Base-by-base conservation (phyloP, 2,329 filamentous ascomycete species). In the Claviceps pazoutovae region DNA sequence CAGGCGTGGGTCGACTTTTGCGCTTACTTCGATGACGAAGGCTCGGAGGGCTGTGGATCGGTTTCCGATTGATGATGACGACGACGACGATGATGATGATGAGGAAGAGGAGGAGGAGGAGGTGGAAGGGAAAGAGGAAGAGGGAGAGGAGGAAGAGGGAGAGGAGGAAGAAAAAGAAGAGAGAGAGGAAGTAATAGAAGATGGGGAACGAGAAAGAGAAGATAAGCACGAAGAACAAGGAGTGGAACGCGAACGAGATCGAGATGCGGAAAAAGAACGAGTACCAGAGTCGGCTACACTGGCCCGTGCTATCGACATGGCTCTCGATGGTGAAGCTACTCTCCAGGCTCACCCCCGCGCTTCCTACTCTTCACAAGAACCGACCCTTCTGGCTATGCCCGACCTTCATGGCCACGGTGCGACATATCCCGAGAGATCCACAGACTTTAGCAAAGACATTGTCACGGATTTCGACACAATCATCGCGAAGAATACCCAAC, bases 1-100 rank as follows among this genome's bases (percentile, higher is more conserved):
- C 53, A 72, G 77, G 46, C 71, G 77, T 36, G 73, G 71, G 14
- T 82, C 79, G 16, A 77, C 75, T 3, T 78, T 83, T 61, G 74
- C 74, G 17, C 57, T 75, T 17, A 62, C 57, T 21, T 57, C 62
- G 36, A 64, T 59, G 51, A 62, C 62, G 38, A 64, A 60, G 51
- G 51, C 44, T 39, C 50, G 51, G 11, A 68, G 66, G 52, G 67
- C 65, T 8, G 59, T 59, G 11, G 64, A 64, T 46, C 61, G 60
- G 26, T 60, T 65, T 53, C 60, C 65, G 4, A 54, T 64, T 17
- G 63, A 66, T 30, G 65, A 66, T 23, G 66, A 70, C 26, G 64
- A 70, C 14, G 46, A 48, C 4, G 36, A 48, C 17, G 46, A 38
- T 9, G 45, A 38, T 9, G 46, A 16, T 0, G n/a, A 48, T 11